Base-by-base conservation (phyloP, 164 flowering plant genomes). In the Stephania yunnanensis region DNA sequence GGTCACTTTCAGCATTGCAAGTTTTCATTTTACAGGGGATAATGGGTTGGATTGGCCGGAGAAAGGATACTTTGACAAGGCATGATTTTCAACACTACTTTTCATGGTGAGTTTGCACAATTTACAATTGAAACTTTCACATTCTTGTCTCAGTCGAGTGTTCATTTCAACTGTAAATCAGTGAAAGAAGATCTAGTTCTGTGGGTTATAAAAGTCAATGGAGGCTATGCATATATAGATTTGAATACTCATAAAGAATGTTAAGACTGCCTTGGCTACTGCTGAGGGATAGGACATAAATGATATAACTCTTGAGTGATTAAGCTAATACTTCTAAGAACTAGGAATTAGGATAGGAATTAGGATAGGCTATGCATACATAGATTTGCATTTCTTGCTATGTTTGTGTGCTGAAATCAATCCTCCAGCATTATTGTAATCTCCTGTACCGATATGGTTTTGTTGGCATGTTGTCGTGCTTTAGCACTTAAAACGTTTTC, bases 21-120 rank as follows among this genome's bases (percentile, higher is more conserved):
- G 36, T 25, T 72, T 36, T 19, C 36, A 70, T 45, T 79, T 17
- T 82, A 68, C 71, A 95, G 97, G 98, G 87, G 70, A 84, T 95
- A 52, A 74, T 86, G 78, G 79, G 90, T 77, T 95, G 98, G 99
- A 93, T 95, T 50, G 84, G 81, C 10, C 78, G 76, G 53, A 86
- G 82, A 78, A 89, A 88, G 82, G 73, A 48, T 71, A 76, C 84
- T 71, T 82, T 95, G 68, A 85, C 83, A 76, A 90, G 86, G 83
- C 93, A 82, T 66, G 98, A 85, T 61, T 93, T 89, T 83, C 98
- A 95, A 83, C 95, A 81, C 73, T 82, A 87, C 75, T 82, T 79
- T 74, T 85, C 92, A 25, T 86, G 93, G 98, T 91, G 68, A 85
- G 92, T 84, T 42, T 36, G 46, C 36, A 75, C 44, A 46, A 7